A percentile compares a stretch with the other conserved stretches of the same genome.
Evolutionary conservation across 1,139 yeast species (phyloP).

Genomic region (Blastobotrys serpentis): DNA sequence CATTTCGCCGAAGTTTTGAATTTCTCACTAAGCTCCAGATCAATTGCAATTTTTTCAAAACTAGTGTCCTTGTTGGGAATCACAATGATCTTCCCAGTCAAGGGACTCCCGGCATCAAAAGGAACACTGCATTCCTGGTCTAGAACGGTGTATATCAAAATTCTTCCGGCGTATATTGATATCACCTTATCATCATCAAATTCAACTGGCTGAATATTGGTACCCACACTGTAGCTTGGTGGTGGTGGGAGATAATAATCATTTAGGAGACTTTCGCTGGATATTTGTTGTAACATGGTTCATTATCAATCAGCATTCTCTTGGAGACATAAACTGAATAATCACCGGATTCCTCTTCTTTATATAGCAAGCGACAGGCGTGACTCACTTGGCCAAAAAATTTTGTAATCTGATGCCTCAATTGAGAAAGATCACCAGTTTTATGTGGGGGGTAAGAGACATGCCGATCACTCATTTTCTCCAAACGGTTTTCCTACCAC

Average conservation of each 20-base stretch:
- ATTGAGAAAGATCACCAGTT: neutral
- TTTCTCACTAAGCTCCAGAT: constrained; percentile 5
- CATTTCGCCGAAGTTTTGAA: constrained; percentile 1
- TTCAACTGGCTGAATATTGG: constrained; percentile 4
- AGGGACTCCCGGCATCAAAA: constrained; percentile 1
- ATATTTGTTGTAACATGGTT: neutral
- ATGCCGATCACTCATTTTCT: neutral
- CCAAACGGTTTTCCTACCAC: too few relatives aligned
- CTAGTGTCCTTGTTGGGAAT: constrained; percentile 20
- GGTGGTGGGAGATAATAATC: neutral
- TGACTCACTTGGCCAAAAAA: neutral
- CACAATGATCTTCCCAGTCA: constrained; percentile 20
- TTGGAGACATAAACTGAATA: neutral
- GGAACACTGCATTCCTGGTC: neutral
- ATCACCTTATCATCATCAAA: neutral
- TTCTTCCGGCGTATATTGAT: neutral
- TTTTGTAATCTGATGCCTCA: neutral
- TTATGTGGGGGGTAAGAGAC: neutral
- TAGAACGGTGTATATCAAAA: neutral
- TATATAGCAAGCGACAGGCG: neutral
- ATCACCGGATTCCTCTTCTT: neutral
- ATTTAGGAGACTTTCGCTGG: constrained; percentile 1
- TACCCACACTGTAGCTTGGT: neutral
- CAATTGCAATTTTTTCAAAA: constrained; percentile 10
- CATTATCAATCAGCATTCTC: constrained; percentile 1